Evolutionary conservation across 257 asterid species (phyloP), one percentile per base, ranked within the genome.

Genomic region (Verbascum thapsus): DNA sequence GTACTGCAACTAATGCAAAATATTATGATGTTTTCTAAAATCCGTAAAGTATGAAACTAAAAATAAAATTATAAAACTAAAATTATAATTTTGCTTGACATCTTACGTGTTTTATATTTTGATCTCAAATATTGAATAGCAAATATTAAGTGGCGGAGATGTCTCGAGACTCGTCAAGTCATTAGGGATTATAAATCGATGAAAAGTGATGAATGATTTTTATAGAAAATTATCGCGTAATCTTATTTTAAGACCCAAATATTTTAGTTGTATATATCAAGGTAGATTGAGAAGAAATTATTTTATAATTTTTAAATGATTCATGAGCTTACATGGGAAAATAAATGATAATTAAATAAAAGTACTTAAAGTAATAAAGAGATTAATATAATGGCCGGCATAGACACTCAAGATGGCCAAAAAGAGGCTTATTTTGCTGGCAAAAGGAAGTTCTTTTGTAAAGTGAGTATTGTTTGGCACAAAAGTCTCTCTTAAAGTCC

Each of bases 301-400:
- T 40, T 26, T 64, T 50, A 16, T 8, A 26, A 20, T 10, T 52
- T 10, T 20, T 1, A 34, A 37, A 18, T 50, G 18, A 64, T 39
- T 20, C 13, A 7, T 38, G 39, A 20, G 7, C 34, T 53, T 53
- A 6, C 15, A 3, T 26, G 35, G 19, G 20, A 12, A 60, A 42
- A 23, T 6, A 70, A 15, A 4, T 32, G 34, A 38, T 40, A 18
- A 7, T 13, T 38, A 22, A 23, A 11, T 7, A 39, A 53, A 61
- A 54, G 23, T 63, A 20, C n/a, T n/a, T n/a, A 67, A 56, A 58
- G 48, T 8, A 57, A 18, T 50, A 54, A 16, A 68, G 47, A 34
- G 50, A 13, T 35, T 11, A 38, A 16, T 53, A 6, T 70, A 68
- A 42, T 64, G 80, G 81, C 85, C 72, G 80, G 83, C 85, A 78